Percentiles rank a stretch among this genome's conserved stretches.
These are phyloP conservation scores for Acacia crassicarpa DNA, from an alignment of 306 rosid genomes.

Conservation along the genomic window DNA sequence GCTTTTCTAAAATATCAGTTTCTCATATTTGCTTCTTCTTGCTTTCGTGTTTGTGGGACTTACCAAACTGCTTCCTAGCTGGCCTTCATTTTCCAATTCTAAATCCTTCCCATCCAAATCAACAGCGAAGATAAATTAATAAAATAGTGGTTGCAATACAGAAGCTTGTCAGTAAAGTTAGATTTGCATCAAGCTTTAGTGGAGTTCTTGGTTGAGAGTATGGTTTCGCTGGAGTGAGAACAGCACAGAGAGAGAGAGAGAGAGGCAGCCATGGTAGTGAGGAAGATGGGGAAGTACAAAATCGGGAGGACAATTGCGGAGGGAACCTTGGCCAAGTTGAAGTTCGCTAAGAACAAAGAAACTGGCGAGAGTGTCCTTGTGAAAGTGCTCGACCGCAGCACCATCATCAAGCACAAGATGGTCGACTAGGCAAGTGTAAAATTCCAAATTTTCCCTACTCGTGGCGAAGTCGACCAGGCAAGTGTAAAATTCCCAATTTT, in stretches of 20 bases:
- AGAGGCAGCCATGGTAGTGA: constrained; percentile 59
- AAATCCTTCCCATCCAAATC: not conserved
- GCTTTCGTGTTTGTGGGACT: constrained; percentile 9
- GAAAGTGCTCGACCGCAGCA: constrained; percentile 81
- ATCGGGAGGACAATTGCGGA: constrained; percentile 86
- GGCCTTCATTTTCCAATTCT: not conserved
- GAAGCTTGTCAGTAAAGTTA: constrained; percentile 7
- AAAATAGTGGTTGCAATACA: not conserved
- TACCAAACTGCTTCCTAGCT: constrained; percentile 17
- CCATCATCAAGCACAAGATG: constrained; percentile 92
- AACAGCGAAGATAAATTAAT: not conserved
- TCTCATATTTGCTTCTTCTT: not conserved
- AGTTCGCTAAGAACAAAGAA: constrained; percentile 88
- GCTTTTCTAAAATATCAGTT: too few species aligned
- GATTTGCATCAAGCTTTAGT: not conserved
- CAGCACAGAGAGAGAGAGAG: constrained; percentile 22
- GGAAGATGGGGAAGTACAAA: constrained; percentile 89
- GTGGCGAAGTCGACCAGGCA: constrained; percentile 50
- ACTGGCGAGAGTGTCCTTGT: constrained; percentile 92
- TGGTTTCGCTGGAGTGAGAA: constrained; percentile 27
- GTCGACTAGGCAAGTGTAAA: constrained; percentile 45
- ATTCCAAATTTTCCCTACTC: not conserved
- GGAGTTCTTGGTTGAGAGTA: not conserved
- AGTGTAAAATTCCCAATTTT: not conserved
- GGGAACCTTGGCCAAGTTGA: constrained; percentile 86